Base-by-base conservation (phyloP, 768 basidiomycete species). In the Tylopilus rubrobrunneus region DNA sequence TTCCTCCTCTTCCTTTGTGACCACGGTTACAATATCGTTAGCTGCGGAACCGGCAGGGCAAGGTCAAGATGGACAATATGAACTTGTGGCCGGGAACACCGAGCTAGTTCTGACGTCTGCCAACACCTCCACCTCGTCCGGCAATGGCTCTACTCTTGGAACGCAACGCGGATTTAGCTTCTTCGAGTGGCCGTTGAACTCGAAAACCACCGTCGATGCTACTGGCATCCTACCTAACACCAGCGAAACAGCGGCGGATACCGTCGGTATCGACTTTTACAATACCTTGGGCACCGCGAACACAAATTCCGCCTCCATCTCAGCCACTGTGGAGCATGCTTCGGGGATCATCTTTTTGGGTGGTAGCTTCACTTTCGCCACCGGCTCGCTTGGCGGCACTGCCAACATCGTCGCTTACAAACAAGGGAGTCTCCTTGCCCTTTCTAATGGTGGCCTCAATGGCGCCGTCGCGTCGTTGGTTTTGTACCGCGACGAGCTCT, bases 41-140 rank as follows among this genome's bases (percentile, higher is more conserved):
- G 84, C 86, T 2, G 76, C 80, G 49, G 70, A 74, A 17, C 89
- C 94, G 1, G 66, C 63, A 2, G 91, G 88, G 11, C 71, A 69
- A 41, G 88, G 84, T 7, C 75, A 81, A 61, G 76, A 78, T 43
- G 86, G 85, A n/a, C 70, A 83, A 56, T 96, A 84, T 67, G 81
- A 86, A 49, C 71, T 98, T 31, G 86, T 98, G 10, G 96, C 96
- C 5, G 91, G 93, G 64, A 77, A 84, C 29, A 78, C 98, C n/a
- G 82, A 94, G 67, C 69, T 98, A 49, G 71, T 86, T 33, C 78
- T 98, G 44, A 84, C 76, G 19, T 87, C 85, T 19, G 79, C 81
- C 14, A 81, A 78, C 65, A 54, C 76, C 21, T 67, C 66, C 9
- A n/a, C 23, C 39, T 66, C 67, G 50, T 61, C 59, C 5, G 69